Evolutionary conservation across 805 yeast species (phyloP), one percentile per base, ranked within the genome.

Genomic region (Brettanomyces anomalus): DNA sequence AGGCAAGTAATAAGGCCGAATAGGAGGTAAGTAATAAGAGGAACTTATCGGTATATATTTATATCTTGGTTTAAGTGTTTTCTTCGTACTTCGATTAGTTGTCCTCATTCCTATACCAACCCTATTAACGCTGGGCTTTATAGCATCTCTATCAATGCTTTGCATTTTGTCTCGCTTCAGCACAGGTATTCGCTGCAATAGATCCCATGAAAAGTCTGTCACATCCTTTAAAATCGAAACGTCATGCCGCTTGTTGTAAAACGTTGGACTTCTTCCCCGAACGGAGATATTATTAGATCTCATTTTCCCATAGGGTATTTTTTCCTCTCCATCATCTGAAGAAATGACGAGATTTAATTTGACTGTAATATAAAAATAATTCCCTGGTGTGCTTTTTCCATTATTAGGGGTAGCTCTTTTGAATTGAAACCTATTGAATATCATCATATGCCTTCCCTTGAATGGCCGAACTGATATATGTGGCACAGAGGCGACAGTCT

Each of bases 201-300:
- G 6, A n/a, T n/a, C 35, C 41, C 28, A 24, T 1, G 28, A 24
- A 24, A 24, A 24, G 10, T 24, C 28, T 3, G 28, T 7, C 6
- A 24, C 28, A 8, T 32, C 35, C 35, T 32, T 42, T 3, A 49
- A 42, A 17, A 77, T 67, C 40, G 68, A 51, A 17, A 74, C 56
- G 50, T 76, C 79, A 39, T 73, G 70, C 43, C 77, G 59, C 44
- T 73, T 76, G 30, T 68, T 67, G 50, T 76, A 77, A 47, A 77
- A 77, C n/a, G 75, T 67, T 3, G 83, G 82, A 49, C 77, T 77
- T 41, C 82, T 57, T 3, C 83, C 83, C 47, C 83, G 57, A 7
- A 77, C 82, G 13, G 74, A 72, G 3, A 77, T 70, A 1, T 79
- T 79, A 30, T 68, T 50, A 0, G 68, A 59, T 33, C 50, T 48